These are phyloP conservation scores for Penstemon eatonii DNA, from an alignment of 257 asterid genomes.

Conservation along the genomic window DNA sequence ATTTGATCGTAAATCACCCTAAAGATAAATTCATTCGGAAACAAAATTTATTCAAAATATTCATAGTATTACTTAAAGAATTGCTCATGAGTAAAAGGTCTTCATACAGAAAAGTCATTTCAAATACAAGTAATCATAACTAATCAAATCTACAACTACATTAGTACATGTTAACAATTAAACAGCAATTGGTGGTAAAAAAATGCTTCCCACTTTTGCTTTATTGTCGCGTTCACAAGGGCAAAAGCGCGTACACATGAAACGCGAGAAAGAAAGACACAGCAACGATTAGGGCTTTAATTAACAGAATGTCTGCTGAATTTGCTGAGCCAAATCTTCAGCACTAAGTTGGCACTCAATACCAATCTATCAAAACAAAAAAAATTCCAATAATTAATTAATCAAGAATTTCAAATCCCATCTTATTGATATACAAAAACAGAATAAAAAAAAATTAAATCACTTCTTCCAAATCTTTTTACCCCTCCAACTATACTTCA, in stretches of 20 bases:
- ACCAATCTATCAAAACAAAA: conserved; percentile 56
- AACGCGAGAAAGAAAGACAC: not conserved
- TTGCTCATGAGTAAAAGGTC: not conserved
- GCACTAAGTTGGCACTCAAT: conserved; percentile 98
- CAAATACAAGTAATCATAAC: conserved; percentile 13
- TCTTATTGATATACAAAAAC: not conserved
- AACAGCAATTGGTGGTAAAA: conserved; percentile 15
- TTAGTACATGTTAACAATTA: conserved; percentile 7
- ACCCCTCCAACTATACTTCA: too few species aligned
- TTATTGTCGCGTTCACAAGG: conserved; percentile 27
- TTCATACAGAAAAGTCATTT: not conserved
- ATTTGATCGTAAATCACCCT: too few species aligned
- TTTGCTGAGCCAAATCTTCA: conserved; percentile 83
- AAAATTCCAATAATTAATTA: conserved; percentile 6
- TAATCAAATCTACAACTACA: conserved; percentile 6
- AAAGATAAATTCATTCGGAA: too few species aligned
- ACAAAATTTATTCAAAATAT: not conserved
- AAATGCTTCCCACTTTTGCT: conserved; percentile 28
- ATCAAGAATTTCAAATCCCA: not conserved
- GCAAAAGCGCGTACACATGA: not conserved
- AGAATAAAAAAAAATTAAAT: too few species aligned
- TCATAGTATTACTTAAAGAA: not conserved
- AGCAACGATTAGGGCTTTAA: conserved; percentile 19
- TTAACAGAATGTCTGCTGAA: conserved; percentile 88
- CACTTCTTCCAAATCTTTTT: too few species aligned